Evolutionary conservation across 176 grass and related monocot genomes (phyloP).

Genomic region (Echinochloa phyllopogon): DNA sequence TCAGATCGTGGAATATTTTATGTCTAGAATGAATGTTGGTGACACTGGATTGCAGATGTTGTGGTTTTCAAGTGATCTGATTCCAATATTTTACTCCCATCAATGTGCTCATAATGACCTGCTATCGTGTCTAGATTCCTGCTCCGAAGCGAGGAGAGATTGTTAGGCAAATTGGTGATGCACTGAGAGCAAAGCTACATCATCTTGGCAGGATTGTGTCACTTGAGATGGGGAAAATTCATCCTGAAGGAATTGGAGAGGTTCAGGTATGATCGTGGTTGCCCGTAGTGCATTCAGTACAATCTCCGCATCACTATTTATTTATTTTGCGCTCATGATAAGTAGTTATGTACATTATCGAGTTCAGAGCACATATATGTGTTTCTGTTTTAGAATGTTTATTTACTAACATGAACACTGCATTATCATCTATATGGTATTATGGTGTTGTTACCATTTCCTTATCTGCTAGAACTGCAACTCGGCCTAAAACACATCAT

Average conservation of each 20-base stretch:
- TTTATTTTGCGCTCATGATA: not conserved
- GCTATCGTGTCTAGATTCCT: conserved; percentile 58
- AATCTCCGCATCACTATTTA: not conserved
- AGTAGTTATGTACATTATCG: not conserved
- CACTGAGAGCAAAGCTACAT: conserved; percentile 83
- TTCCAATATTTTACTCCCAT: not conserved
- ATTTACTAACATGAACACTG: not conserved
- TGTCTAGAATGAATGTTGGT: not conserved
- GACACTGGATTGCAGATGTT: no score
- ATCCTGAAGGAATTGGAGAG: conserved; percentile 98
- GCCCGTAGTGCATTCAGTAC: not conserved
- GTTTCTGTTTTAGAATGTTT: conserved; percentile 19
- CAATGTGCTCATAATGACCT: not conserved
- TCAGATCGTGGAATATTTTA: not conserved
- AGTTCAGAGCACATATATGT: not conserved
- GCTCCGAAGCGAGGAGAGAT: conserved; percentile 97
- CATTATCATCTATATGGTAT: not conserved
- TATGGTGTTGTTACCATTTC: not conserved
- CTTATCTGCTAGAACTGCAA: not conserved
- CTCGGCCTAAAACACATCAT: not conserved
- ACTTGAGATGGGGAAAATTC: conserved; percentile 99
- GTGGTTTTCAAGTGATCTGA: not conserved
- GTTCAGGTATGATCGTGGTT: conserved; percentile 80
- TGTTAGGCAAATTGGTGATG: conserved; percentile 97
- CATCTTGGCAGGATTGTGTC: conserved; percentile 92